These are phyloP conservation scores for Bassia scoparia DNA, from an alignment of 148 eudicot species.

Conservation along the genomic window DNA sequence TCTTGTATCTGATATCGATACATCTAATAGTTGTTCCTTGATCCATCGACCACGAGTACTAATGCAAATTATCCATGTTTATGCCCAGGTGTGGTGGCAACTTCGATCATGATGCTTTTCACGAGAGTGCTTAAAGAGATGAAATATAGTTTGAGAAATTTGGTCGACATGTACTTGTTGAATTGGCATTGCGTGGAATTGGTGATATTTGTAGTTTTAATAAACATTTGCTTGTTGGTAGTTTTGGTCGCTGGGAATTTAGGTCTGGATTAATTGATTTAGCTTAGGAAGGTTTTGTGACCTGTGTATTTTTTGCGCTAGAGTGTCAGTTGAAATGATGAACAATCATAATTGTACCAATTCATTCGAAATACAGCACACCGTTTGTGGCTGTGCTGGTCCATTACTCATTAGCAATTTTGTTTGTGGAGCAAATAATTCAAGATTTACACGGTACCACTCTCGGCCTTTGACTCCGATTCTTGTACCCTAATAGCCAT, in stretches of 20 bases:
- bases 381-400: too few relatives aligned
- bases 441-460: too few relatives aligned
- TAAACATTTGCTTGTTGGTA: background rate
- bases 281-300: background rate
- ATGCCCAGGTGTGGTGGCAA: conserved; percentile 80
- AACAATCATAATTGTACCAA: too few relatives aligned
- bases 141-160: background rate
- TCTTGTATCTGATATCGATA: background rate
- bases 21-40: background rate
- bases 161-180: conserved; percentile 15
- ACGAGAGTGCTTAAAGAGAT: conserved; percentile 21
- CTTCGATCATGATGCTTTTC: conserved; percentile 76
- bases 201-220: background rate
- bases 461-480: too few relatives aligned
- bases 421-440: too few relatives aligned
- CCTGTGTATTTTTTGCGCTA: background rate
- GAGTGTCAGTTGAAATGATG: background rate
- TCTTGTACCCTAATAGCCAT: too few relatives aligned
- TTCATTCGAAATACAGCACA: too few relatives aligned
- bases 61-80: background rate
- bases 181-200: background rate
- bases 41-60: background rate
- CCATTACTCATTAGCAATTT: too few relatives aligned
- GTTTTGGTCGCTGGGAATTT: background rate
- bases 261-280: background rate